These are phyloP conservation scores for Adansonia rubrostipa DNA, from an alignment of 441 rosid genomes.

Conservation along the genomic window DNA sequence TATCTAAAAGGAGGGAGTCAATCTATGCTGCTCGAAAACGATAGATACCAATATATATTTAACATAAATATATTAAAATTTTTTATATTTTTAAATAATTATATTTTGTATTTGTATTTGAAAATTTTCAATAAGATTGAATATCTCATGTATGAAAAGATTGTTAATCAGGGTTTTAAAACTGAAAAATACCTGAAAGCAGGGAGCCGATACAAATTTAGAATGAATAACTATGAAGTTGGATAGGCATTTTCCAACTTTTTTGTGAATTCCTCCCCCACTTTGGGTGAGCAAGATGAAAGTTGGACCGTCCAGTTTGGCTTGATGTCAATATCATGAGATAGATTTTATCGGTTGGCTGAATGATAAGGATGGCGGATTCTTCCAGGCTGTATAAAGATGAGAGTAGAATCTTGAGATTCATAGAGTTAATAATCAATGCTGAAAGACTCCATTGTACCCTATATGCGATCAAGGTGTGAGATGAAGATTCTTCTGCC, in stretches of 20 bases:
- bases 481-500: conserved; percentile 28
- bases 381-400: conserved; percentile 35
- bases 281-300: background rate
- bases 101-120: no score
- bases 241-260: background rate
- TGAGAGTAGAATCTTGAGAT: conserved; percentile 8
- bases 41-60: no score
- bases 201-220: background rate
- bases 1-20: no score
- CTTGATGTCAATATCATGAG: background rate
- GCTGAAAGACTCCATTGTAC: conserved; percentile 15
- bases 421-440: conserved; percentile 6
- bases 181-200: background rate
- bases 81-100: no score
- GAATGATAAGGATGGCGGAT: conserved; percentile 13
- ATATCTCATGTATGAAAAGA: background rate
- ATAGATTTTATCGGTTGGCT: background rate
- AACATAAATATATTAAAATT: no score
- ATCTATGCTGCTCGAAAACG: no score
- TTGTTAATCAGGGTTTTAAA: background rate
- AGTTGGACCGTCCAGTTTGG: background rate
- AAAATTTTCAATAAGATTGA: no score
- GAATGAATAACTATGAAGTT: background rate
- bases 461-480: conserved; percentile 2
- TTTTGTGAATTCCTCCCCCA: no score